These are phyloP conservation scores for Cladobotryum protrusum DNA, from an alignment of 2,329 filamentous ascomycete genomes.

Conservation along the genomic window DNA sequence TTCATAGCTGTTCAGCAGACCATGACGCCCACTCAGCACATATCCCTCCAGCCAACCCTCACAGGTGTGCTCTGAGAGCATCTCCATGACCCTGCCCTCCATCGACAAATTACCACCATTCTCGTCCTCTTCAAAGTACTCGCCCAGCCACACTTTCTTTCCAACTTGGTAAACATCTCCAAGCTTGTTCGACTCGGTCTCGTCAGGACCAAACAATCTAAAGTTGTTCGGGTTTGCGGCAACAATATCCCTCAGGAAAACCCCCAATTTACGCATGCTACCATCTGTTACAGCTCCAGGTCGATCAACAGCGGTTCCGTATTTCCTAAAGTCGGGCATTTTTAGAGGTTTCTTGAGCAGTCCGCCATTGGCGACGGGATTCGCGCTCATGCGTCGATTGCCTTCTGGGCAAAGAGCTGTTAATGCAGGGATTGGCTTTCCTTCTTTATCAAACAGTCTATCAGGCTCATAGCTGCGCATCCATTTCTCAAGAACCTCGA, in stretches of 20 bases:
- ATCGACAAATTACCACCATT: conserved; percentile 68
- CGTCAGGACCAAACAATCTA: conserved; percentile 72
- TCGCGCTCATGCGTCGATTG: conserved; percentile 67
- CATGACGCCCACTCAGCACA: conserved; percentile 66
- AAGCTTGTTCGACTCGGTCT: conserved; percentile 78
- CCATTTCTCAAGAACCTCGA: conserved; percentile 67
- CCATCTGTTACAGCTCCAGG: conserved; percentile 50
- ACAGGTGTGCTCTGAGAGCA: conserved; percentile 73
- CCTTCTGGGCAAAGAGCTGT: conserved; percentile 59
- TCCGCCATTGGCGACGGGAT: conserved; percentile 69
- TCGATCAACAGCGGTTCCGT: conserved; percentile 55
- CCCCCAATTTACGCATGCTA: conserved; percentile 65
- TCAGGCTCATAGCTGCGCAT: conserved; percentile 73
- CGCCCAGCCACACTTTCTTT: conserved; percentile 76
- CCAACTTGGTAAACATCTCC: conserved; percentile 63
- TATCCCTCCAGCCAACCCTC: conserved; percentile 81
- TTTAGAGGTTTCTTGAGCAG: conserved; percentile 58
- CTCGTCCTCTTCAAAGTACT: conserved; percentile 68
- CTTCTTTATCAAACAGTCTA: conserved; percentile 59
- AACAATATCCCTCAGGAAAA: conserved; percentile 62
- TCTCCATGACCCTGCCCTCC: conserved; percentile 72
- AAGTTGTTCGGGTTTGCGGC: conserved; percentile 60
- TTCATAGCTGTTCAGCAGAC: conserved; percentile 74
- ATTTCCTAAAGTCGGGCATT: conserved; percentile 64
- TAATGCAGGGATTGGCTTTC: conserved; percentile 57